Evolutionary conservation across 139 green algal genomes (phyloP), one percentile per base, ranked within the genome.

Genomic region (Chlorella ohadii): DNA sequence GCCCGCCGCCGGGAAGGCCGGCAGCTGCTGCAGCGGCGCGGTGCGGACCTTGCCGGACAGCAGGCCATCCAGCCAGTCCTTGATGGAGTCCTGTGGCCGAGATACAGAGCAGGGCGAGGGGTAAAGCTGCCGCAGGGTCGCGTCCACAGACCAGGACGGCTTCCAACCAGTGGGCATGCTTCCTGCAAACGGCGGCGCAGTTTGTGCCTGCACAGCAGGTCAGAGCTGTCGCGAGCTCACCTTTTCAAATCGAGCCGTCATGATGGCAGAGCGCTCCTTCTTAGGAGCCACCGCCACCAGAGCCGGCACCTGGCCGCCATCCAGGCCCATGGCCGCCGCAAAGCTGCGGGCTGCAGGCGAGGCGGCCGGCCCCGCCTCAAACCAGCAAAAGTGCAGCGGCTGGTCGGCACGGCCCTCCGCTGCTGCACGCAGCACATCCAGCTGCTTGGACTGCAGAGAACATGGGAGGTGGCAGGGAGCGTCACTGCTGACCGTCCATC

Each of bases 281-380:
- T 59, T 83, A 23, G 83, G 39, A 3, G 61, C 82, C 47, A 92
- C 76, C 15, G 88, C 88, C 80, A 90, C 86, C 66, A 90, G 55
- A 23, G 81, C 57, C 27, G 88, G 88, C n/a, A 84, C 34, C 64
- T 87, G 78, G 33, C 44, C 66, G 1, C 39, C 27, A 25, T 78
- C 56, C 38, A 92, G 27, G 0, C 76, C 80, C 36, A 92, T 83
- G 3, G 79, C 68, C 55, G 51, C 47, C 38, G 67, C 79, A 78
- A 84, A 84, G 41, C 51, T 4, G 27, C 47, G 27, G 31, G 66
- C 44, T 13, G 51, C 51, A 6, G 56, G 44, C 15, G 55, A 23
- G 20, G 27, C 76, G 9, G 16, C 23, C 7, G 4, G 0, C 16
- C 56, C 34, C 28, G 76, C 56, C 51, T 71, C n/a, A 23, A 84